A percentile compares a stretch with the other conserved stretches of the same genome.
These are phyloP conservation scores for Coemansia sp. DNA, from an alignment of 192 early-diverging fungal genomes.

Conservation along the genomic window DNA sequence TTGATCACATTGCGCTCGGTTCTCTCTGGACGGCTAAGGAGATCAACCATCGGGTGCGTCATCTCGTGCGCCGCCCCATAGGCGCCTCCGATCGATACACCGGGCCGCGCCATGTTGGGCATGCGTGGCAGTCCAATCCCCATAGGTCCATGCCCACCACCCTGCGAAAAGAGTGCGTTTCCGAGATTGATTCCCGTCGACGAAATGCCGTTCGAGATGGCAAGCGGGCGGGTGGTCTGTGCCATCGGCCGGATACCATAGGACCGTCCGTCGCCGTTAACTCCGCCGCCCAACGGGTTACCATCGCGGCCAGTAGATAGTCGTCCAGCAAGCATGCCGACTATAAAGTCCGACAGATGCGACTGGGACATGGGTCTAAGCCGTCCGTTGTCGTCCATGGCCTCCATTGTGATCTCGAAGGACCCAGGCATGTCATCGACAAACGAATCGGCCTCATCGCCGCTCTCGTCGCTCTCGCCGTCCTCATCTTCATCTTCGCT, in stretches of 20 bases:
- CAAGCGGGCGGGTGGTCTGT: conserved; percentile 28
- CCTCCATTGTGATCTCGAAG: conserved; percentile 50
- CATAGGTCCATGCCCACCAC: not conserved
- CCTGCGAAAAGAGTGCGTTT: not conserved
- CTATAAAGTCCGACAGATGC: conserved; percentile 25
- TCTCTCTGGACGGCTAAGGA: conserved; percentile 16
- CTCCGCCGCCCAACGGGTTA: not conserved
- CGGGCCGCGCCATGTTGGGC: conserved; percentile 23
- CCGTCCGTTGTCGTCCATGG: conserved; percentile 25
- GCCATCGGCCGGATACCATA: conserved; percentile 3
- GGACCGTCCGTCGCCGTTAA: conserved; percentile 8
- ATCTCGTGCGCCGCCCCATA: conserved; percentile 28
- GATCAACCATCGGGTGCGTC: conserved; percentile 42
- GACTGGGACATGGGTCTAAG: conserved; percentile 3
- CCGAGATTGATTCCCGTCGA: conserved; percentile 5
- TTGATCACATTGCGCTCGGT: conserved; percentile 26
- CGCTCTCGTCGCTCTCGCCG: conserved; percentile 22
- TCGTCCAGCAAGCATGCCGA: conserved; percentile 26
- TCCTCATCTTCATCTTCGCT: conserved; percentile 18
- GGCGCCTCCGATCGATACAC: conserved; percentile 20
- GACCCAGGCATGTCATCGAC: conserved; percentile 23
- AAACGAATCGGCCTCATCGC: conserved; percentile 42
- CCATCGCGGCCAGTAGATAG: conserved; percentile 14
- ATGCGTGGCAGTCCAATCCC: conserved; percentile 29
- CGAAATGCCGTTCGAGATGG: conserved; percentile 26